Evolutionary conservation across 306 rosid genomes (phyloP).

Genomic region (Prunus mume): DNA sequence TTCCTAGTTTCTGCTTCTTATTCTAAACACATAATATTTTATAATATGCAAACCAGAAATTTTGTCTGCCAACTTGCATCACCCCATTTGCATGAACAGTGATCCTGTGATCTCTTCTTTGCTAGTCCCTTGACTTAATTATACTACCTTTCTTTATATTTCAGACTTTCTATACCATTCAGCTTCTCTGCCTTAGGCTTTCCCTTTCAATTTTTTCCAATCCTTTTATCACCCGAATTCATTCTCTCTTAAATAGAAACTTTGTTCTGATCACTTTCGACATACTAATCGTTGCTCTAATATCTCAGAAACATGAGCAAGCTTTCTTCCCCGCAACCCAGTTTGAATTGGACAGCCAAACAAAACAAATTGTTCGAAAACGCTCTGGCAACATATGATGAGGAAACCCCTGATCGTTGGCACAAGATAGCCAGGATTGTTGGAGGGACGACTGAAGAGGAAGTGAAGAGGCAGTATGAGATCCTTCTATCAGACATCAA

Average conservation of each 20-base stretch:
- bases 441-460: constrained; percentile 66
- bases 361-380: constrained; percentile 60
- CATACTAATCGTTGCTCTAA: constrained; percentile 15
- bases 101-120: constrained; percentile 23
- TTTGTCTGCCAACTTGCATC: constrained; percentile 28
- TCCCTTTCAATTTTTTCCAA: not conserved
- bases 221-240: constrained; percentile 24
- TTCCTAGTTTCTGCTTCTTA: constrained; percentile 23
- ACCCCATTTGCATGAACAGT: constrained; percentile 25
- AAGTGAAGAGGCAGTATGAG: constrained; percentile 62
- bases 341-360: constrained; percentile 47
- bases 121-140: constrained; percentile 27
- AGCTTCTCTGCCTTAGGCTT: constrained; percentile 2
- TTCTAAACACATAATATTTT: constrained; percentile 1
- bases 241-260: constrained; percentile 13
- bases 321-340: constrained; percentile 27
- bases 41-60: constrained; percentile 12
- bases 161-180: constrained; percentile 23
- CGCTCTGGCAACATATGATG: constrained; percentile 61
- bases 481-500: constrained; percentile 54
- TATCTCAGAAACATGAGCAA: constrained; percentile 39
- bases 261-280: constrained; percentile 7
- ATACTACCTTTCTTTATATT: constrained; percentile 23
- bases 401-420: constrained; percentile 66
- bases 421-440: constrained; percentile 50